phyloP scores from a whole-genome alignment of 495 filamentous ascomycete genomes.

The Talaromyces liani region DNA sequence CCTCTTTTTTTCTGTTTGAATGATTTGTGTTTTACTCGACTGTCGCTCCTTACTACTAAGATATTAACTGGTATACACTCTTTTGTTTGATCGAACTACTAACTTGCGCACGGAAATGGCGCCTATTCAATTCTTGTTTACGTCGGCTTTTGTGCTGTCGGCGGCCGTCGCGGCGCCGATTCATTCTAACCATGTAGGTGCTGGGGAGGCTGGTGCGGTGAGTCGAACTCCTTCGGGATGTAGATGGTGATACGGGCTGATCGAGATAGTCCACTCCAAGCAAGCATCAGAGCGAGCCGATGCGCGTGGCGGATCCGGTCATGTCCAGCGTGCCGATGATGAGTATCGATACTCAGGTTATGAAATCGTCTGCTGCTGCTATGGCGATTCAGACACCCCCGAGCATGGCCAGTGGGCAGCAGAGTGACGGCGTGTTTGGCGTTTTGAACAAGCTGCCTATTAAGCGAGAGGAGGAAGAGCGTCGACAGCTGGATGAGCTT shows the following conservation, averaged over 20 bases:
- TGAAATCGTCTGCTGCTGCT: slow-evolving; percentile 2
- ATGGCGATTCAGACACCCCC: not conserved
- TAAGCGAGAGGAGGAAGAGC: not conserved
- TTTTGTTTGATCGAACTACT: not conserved
- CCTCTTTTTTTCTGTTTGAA: not conserved
- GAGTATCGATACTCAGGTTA: not conserved
- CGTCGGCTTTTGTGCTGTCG: slow-evolving; percentile 2
- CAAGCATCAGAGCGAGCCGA: slow-evolving; percentile 3
- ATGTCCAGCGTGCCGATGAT: not conserved
- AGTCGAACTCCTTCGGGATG: not conserved
- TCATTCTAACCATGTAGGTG: not conserved
- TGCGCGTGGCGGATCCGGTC: not conserved
- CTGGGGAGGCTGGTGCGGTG: not conserved
- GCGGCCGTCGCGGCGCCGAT: slow-evolving; percentile 1
- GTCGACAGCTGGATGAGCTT: not conserved
- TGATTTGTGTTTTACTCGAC: not conserved
- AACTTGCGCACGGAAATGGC: slow-evolving; percentile 3
- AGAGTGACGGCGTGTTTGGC: not conserved
- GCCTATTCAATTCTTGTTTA: slow-evolving; percentile 2
- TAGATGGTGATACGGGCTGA: not conserved
- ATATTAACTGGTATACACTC: not conserved
- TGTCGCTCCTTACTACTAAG: not conserved
- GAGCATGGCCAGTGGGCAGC: not conserved
- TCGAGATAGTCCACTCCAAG: not conserved
- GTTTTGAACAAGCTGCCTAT: slow-evolving; percentile 2